These are phyloP conservation scores for Gossypium gossypioides DNA, from an alignment of 441 rosid genomes.

Conservation along the genomic window DNA sequence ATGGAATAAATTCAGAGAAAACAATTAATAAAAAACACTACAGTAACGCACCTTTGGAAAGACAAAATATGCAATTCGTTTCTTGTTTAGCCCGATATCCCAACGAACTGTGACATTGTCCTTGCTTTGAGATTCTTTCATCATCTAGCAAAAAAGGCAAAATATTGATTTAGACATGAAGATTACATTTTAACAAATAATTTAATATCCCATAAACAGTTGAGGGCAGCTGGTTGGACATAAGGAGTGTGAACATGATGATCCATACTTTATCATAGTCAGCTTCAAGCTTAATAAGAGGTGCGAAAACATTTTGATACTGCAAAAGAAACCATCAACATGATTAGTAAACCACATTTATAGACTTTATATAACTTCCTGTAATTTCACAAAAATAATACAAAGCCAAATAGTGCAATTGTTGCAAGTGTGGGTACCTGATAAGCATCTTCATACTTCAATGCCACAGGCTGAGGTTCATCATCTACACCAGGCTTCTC, in stretches of 20 bases:
- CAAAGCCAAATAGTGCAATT: conserved; percentile 7
- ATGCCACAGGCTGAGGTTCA: conserved; percentile 88
- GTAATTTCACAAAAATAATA: background rate
- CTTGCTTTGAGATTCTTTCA: conserved; percentile 99
- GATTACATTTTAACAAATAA: background rate
- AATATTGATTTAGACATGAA: conserved; percentile 15
- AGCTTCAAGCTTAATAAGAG: conserved; percentile 97
- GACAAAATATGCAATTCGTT: conserved; percentile 85
- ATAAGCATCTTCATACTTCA: conserved; percentile 97
- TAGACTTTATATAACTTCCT: background rate
- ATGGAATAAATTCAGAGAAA: background rate
- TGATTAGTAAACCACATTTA: conserved; percentile 12
- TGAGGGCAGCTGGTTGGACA: background rate
- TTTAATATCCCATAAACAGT: background rate
- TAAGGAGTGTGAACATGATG: background rate
- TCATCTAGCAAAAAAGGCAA: conserved; percentile 45
- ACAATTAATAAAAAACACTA: background rate
- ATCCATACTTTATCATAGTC: conserved; percentile 88
- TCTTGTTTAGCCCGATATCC: conserved; percentile 98
- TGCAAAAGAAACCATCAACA: conserved; percentile 31
- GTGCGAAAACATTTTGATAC: conserved; percentile 99
- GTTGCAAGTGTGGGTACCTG: conserved; percentile 45
- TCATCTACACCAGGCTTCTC: conserved; percentile 99
- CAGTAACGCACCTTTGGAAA: conserved; percentile 72
- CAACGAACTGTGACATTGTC: conserved; percentile 90